These are phyloP conservation scores for Nemania sp. DNA, from an alignment of 2,329 filamentous ascomycete species.

Conservation along the genomic window DNA sequence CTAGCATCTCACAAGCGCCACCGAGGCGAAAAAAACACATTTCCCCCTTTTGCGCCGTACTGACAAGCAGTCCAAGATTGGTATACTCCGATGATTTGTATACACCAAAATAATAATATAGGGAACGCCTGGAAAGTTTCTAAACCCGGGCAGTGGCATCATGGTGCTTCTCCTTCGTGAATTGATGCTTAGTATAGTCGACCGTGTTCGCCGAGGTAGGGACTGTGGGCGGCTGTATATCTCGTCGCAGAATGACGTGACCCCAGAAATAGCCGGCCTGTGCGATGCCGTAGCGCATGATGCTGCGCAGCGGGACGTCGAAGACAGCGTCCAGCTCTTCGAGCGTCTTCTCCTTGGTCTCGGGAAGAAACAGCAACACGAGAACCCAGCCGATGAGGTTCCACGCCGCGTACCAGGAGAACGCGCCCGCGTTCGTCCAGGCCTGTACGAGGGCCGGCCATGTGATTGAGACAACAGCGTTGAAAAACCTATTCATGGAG, in stretches of 20 bases:
- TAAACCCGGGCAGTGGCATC: conserved; percentile 39
- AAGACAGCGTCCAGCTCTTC: conserved; percentile 51
- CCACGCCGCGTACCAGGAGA: conserved; percentile 55
- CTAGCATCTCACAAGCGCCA: background rate
- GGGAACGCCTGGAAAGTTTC: background rate
- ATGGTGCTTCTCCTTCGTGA: conserved; percentile 35
- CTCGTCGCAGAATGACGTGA: conserved; percentile 38
- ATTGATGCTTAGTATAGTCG: conserved; percentile 34
- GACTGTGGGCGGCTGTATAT: conserved; percentile 35
- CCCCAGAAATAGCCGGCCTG: conserved; percentile 42
- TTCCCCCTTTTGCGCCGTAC: background rate
- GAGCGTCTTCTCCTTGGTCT: conserved; percentile 51
- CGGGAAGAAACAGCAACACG: conserved; percentile 48
- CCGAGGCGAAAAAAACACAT: background rate
- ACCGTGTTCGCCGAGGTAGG: conserved; percentile 33
- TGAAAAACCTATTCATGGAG: conserved; percentile 40
- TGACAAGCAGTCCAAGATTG: background rate
- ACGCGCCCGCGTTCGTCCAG: conserved; percentile 53
- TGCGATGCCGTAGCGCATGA: conserved; percentile 43
- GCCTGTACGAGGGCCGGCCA: conserved; percentile 52
- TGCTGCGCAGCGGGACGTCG: conserved; percentile 37
- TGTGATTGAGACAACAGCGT: conserved; percentile 46
- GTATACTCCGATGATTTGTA: background rate
- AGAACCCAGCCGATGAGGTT: conserved; percentile 52
- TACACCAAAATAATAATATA: background rate